These are phyloP conservation scores for Scutellaria baicalensis DNA, from an alignment of 257 asterid genomes.

Conservation along the genomic window DNA sequence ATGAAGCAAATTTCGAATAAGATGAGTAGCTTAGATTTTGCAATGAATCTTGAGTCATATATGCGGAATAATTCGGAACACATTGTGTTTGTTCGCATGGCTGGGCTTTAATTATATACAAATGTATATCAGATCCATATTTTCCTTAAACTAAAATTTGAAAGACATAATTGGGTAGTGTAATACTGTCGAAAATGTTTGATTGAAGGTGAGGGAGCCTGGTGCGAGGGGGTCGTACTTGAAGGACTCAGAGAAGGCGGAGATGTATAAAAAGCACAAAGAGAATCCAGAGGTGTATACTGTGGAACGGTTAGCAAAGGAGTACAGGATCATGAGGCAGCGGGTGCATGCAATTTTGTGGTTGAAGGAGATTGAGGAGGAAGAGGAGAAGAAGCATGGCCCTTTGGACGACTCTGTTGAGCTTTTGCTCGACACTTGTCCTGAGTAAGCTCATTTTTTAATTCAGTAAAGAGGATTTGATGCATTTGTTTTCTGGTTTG, in stretches of 20 bases:
- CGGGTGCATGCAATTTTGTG: slow-evolving; percentile 90
- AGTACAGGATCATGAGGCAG: slow-evolving; percentile 93
- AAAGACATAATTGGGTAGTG: background rate
- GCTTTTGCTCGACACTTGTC: slow-evolving; percentile 59
- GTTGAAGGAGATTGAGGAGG: slow-evolving; percentile 78
- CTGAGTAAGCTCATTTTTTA: slow-evolving; percentile 64
- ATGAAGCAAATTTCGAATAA: background rate
- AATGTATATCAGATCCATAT: background rate
- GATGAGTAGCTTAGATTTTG: background rate
- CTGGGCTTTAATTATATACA: background rate
- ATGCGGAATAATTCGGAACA: background rate
- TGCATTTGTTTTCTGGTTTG: slow-evolving; percentile 6
- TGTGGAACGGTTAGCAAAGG: slow-evolving; percentile 86
- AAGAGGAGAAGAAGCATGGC: slow-evolving; percentile 78
- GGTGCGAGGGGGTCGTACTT: slow-evolving; percentile 84
- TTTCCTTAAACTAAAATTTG: background rate
- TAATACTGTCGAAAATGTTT: background rate
- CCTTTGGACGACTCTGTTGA: slow-evolving; percentile 75
- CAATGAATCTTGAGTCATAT: slow-evolving; percentile 1
- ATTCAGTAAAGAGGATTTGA: slow-evolving; percentile 27
- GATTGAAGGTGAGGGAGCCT: slow-evolving; percentile 77
- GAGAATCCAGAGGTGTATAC: slow-evolving; percentile 80
- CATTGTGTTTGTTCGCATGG: background rate
- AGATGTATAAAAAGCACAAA: slow-evolving; percentile 86
- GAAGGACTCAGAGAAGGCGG: slow-evolving; percentile 79